A percentile compares a stretch with the other conserved stretches of the same genome.
phyloP scores from a whole-genome alignment of 2,329 filamentous ascomycete species.

The Neodidymelliopsis sp. region DNA sequence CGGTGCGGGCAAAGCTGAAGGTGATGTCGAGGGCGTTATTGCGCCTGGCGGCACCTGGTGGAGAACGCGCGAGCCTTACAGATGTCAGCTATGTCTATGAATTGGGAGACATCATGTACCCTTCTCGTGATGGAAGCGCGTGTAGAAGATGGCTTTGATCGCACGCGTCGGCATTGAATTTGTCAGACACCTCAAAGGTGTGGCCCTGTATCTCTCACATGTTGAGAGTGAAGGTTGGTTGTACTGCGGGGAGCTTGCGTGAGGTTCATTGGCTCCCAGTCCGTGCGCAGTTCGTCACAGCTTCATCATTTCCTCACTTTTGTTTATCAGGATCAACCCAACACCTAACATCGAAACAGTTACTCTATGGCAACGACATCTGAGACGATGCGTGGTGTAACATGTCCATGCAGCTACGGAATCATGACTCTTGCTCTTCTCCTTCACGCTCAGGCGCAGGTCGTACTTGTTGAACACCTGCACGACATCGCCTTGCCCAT shows the following conservation, averaged over 20 bases:
- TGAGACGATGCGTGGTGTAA: too few relatives aligned
- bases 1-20: slow-evolving; percentile 61
- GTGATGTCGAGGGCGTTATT: slow-evolving; percentile 53
- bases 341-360: too few relatives aligned
- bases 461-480: too few relatives aligned
- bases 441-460: too few relatives aligned
- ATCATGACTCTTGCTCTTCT: too few relatives aligned
- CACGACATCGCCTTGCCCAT: too few relatives aligned
- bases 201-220: slow-evolving; percentile 1
- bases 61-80: slow-evolving; percentile 66
- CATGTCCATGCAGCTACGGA: too few relatives aligned
- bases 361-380: too few relatives aligned
- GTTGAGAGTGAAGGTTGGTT: slow-evolving; percentile 2
- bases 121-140: slow-evolving; percentile 68
- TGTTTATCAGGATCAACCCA: too few relatives aligned
- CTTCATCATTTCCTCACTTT: not conserved
- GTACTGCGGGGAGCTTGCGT: slow-evolving; percentile 14
- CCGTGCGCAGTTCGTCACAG: not conserved
- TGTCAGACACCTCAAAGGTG: slow-evolving; percentile 6
- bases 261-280: slow-evolving; percentile 6
- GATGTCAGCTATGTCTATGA: slow-evolving; percentile 13
- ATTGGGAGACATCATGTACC: slow-evolving; percentile 27
- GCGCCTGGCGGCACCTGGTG: slow-evolving; percentile 70
- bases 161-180: slow-evolving; percentile 45
- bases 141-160: slow-evolving; percentile 72